Evolutionary conservation across 371 early-diverging fungal species (phyloP), one percentile per base, ranked within the genome.

Genomic region (Actinomortierella wolfii): DNA sequence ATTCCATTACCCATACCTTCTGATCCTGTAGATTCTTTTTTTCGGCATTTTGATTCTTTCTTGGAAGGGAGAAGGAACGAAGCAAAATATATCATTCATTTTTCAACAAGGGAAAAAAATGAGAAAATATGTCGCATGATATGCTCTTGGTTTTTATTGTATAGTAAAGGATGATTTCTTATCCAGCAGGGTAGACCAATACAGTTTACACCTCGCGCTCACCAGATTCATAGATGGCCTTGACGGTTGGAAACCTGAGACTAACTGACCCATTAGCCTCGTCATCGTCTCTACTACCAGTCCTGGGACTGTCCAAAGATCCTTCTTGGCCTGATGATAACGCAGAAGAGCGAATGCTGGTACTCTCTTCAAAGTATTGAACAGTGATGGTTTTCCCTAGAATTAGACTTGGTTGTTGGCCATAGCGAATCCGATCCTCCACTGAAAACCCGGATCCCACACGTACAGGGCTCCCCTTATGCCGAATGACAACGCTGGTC

Each of bases 401-500:
- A 28, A 87, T 78, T 23, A 68, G 51, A 18, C 54, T 58, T 2
- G 87, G 85, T 40, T 78, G 52, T 47, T 78, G 26, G 1, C 77
- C 83, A 59, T 76, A 86, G 7, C 47, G 61, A 11, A 81, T 63
- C 9, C 86, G 76, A 20, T 80, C 78, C 3, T 77, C 64, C 13
- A 78, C 52, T 0, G 81, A 67, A 46, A 87, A 83, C 0, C 87
- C 87, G 26, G 86, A 83, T 2, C 87, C 87, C 11, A 87, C 86
- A 25, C 82, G 70, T 1, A 87, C 87, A 1, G 57, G 43, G 54
- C 78, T 73, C 0, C 82, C 79, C 46, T 81, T 84, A 61, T 86
- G 84, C 20, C 75, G 61, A 25, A 86, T 73, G 44, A 79, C 57
- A 13, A 83, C 83, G 23, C 63, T 82, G 1, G 83, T 80, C 51